Base-by-base conservation (phyloP, 805 yeast species). In the Metschnikowia vanudenii region DNA sequence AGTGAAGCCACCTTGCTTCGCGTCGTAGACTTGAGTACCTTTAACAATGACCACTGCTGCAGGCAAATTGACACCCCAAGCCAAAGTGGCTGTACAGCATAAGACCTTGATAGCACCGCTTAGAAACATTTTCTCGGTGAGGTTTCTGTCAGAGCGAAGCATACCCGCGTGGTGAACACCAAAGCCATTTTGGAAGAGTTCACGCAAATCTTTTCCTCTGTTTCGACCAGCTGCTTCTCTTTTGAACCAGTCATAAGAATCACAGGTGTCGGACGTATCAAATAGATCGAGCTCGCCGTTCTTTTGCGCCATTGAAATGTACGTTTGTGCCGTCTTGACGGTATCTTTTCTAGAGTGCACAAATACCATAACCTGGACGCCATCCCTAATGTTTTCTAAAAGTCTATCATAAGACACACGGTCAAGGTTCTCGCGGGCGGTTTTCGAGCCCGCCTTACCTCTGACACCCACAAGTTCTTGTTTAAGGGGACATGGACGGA, bases 41-140 rank as follows among this genome's bases (percentile, higher is more conserved):
- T 94, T 94, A 28, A 94, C 82, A 52, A 94, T 88, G 17, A 94
- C 99, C 34, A 90, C 96, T 1, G 97, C 97, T 6, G 99, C 99
- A 1, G 99, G 99, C 49, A 94, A 73, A 61, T 94, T 94, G 16
- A 94, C 98, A 78, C 99, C 99, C 99, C 99, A 94, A 0, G 99
- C 99, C 48, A 94, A 78, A 0, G 99, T 94, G 0, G 99, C 96
- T 2, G 99, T 94, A 76, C 97, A 90, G 58, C 96, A 86, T 14
- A 94, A 69, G 0, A 94, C 98, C 49, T 84, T 87, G 52, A 94
- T 85, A 0, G 90, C 86, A 35, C 99, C 98, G 26, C 75, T 71
- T 26, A 83, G 73, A 62, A 94, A 94, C 85, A 92, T 79, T 60
- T 83, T 84, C 58, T 95, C 99, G 0, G 95, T 85, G 43, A 90